Conservation (phyloP, 176 grass and related monocot species). For the Luzula sylvatica region DNA sequence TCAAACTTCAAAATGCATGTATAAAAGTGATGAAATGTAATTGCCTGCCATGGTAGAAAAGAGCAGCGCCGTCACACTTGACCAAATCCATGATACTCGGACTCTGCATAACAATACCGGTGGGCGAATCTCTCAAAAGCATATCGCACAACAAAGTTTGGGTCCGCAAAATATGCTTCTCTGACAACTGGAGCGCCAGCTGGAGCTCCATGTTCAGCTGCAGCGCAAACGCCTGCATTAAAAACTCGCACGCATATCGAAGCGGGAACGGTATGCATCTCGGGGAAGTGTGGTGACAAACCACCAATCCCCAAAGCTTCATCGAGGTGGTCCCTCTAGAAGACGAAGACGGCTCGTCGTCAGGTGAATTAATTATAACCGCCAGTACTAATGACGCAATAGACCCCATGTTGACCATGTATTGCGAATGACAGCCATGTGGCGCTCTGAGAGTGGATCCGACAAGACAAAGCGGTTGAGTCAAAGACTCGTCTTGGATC, state of each 20-base stretch:
- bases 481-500: constrained; percentile 59
- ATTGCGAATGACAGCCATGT: constrained; percentile 81
- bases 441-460: constrained; percentile 79
- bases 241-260: constrained; percentile 89
- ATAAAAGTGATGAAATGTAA: too few species aligned
- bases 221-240: constrained; percentile 91
- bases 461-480: constrained; percentile 78
- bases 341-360: constrained; percentile 38
- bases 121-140: constrained; percentile 83
- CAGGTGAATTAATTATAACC: constrained; percentile 74
- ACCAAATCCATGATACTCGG: constrained; percentile 98
- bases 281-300: constrained; percentile 90
- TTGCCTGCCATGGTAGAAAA: constrained; percentile 62
- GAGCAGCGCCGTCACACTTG: constrained; percentile 89
- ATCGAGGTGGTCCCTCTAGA: constrained; percentile 27
- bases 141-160: constrained; percentile 95
- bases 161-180: constrained; percentile 84
- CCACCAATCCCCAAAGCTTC: constrained; percentile 96
- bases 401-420: constrained; percentile 99
- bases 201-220: constrained; percentile 99
- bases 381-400: constrained; percentile 87
- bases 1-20: too few species aligned
- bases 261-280: constrained; percentile 82
- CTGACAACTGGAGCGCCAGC: constrained; percentile 66
- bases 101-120: constrained; percentile 88